A percentile compares a stretch with the other conserved stretches of the same genome.
Conservation (phyloP, 139 green algal species). For the Haematococcus sp. region DNA sequence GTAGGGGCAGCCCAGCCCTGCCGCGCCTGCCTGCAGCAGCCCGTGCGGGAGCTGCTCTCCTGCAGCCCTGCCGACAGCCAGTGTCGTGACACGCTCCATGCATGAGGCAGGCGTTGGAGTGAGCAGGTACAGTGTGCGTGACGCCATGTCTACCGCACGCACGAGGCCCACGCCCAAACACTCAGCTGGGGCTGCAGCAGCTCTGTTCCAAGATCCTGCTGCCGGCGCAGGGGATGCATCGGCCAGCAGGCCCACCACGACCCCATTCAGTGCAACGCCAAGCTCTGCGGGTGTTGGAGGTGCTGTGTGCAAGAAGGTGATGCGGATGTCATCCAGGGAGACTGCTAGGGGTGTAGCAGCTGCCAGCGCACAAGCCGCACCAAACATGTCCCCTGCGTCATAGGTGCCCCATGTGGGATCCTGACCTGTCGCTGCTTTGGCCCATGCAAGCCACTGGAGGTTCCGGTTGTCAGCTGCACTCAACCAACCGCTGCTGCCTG, state of each 20-base stretch:
- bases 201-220: not conserved
- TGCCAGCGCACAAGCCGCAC: slow-evolving; percentile 42
- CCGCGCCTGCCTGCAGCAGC: slow-evolving; percentile 47
- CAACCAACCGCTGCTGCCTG: not conserved
- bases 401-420: slow-evolving; percentile 17
- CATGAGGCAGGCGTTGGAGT: slow-evolving; percentile 34
- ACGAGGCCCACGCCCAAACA: slow-evolving; percentile 79
- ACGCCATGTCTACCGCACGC: slow-evolving; percentile 47
- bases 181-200: slow-evolving; percentile 14
- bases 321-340: slow-evolving; percentile 23
- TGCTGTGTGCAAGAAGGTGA: slow-evolving; percentile 39
- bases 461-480: not conserved
- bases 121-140: slow-evolving; percentile 53
- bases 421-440: not conserved
- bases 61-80: slow-evolving; percentile 50
- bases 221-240: slow-evolving; percentile 1
- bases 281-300: slow-evolving; percentile 36
- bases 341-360: slow-evolving; percentile 42
- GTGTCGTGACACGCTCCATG: slow-evolving; percentile 41
- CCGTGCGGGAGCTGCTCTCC: slow-evolving; percentile 59
- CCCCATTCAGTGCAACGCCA: slow-evolving; percentile 59
- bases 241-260: slow-evolving; percentile 61
- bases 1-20: slow-evolving; percentile 22
- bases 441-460: slow-evolving; percentile 2
- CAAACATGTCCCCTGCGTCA: slow-evolving; percentile 34